Conservation (phyloP, 345 rosid genomes). For the Eucalyptus sideroxylon region DNA sequence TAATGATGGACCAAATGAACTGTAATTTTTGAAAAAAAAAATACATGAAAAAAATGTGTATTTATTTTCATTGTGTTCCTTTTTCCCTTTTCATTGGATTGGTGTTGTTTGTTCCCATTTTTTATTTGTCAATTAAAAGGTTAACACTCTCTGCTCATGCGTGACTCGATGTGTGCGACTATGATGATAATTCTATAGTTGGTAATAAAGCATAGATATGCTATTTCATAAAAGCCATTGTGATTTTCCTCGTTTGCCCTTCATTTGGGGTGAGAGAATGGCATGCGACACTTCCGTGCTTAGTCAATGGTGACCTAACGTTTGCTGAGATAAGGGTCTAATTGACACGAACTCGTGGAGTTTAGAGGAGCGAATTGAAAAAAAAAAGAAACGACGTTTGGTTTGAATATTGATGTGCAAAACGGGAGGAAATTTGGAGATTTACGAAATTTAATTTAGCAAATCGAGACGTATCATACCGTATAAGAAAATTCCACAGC, state of each 20-base stretch:
- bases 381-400: not conserved
- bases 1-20: too few relatives aligned
- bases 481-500: not conserved
- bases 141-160: not conserved
- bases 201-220: too few relatives aligned
- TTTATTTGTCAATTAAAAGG: not conserved
- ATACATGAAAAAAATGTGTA: not conserved
- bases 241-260: not conserved
- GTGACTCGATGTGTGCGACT: not conserved
- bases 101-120: not conserved
- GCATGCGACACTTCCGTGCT: not conserved
- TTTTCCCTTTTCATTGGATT: too few relatives aligned
- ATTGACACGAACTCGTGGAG: not conserved
- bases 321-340: not conserved
- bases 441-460: not conserved
- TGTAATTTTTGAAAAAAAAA: too few relatives aligned
- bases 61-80: not conserved
- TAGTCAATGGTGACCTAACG: not conserved
- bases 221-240: too few relatives aligned
- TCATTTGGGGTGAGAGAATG: not conserved
- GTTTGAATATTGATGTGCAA: not conserved
- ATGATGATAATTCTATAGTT: not conserved
- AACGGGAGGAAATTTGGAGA: rapidly evolving
- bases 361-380: not conserved
- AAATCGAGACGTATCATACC: rapidly evolving